These are phyloP conservation scores for Cercospora sojina DNA, from an alignment of 2,329 filamentous ascomycete genomes.

Conservation along the genomic window DNA sequence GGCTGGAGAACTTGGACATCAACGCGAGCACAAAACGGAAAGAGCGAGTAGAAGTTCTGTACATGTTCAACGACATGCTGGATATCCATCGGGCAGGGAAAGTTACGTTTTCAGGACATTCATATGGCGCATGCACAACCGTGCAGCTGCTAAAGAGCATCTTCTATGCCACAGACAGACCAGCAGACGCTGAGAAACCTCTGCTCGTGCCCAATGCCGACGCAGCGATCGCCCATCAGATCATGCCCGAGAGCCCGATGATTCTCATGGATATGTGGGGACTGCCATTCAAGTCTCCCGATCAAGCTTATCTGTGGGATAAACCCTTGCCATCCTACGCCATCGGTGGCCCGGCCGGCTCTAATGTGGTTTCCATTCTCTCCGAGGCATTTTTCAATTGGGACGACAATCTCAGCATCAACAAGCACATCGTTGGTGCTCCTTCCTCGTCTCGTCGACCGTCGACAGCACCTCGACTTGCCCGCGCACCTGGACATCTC, in stretches of 20 bases:
- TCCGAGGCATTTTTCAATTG: slow-evolving; percentile 79
- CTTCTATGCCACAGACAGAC: slow-evolving; percentile 58
- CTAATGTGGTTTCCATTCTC: slow-evolving; percentile 66
- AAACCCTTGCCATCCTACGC: slow-evolving; percentile 70
- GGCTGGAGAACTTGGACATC: slow-evolving; percentile 48
- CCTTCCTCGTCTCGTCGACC: slow-evolving; percentile 31
- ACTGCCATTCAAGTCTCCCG: slow-evolving; percentile 65
- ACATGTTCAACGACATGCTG: slow-evolving; percentile 60
- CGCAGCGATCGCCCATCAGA: slow-evolving; percentile 61
- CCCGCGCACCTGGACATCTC: slow-evolving; percentile 30
- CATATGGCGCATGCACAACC: slow-evolving; percentile 73
- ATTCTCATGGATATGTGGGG: slow-evolving; percentile 81
- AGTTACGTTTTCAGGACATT: slow-evolving; percentile 76
- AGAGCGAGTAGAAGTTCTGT: slow-evolving; percentile 49
- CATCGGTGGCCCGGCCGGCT: slow-evolving; percentile 51
- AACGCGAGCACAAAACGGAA: slow-evolving; percentile 41
- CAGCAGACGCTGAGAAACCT: slow-evolving; percentile 50
- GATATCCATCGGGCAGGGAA: slow-evolving; percentile 69
- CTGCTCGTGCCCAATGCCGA: slow-evolving; percentile 60
- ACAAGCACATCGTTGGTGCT: slow-evolving; percentile 60
- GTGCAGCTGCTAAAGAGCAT: slow-evolving; percentile 77
- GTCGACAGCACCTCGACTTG: slow-evolving; percentile 31
- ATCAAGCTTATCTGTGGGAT: slow-evolving; percentile 64
- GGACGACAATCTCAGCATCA: slow-evolving; percentile 68
- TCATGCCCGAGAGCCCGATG: slow-evolving; percentile 65